Evolutionary conservation across 495 filamentous ascomycete species (phyloP).

Genomic region (Lichina pygmaea): DNA sequence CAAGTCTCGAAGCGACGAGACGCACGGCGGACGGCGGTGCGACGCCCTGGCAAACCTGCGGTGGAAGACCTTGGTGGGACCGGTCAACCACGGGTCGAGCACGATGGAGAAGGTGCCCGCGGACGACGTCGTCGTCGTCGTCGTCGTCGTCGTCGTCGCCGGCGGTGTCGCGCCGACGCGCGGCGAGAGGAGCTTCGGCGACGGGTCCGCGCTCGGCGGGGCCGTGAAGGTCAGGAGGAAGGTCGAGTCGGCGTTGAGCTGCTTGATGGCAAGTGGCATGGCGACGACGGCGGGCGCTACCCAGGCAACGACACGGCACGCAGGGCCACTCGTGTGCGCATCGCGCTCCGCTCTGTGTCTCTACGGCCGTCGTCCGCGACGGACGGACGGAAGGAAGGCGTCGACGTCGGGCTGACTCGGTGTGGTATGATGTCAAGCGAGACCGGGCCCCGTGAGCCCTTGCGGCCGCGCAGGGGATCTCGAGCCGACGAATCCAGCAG

Average conservation of each 20-base stretch:
- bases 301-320: too few species aligned
- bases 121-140: neutral
- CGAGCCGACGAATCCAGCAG: too few species aligned
- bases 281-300: neutral
- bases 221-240: slow-evolving; percentile 35
- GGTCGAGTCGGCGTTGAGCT: slow-evolving; percentile 42
- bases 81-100: slow-evolving; percentile 45
- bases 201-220: slow-evolving; percentile 9
- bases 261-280: slow-evolving; percentile 39
- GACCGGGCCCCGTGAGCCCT: too few species aligned
- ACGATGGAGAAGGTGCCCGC: slow-evolving; percentile 33
- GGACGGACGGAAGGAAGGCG: too few species aligned
- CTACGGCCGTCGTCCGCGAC: too few species aligned
- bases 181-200: neutral
- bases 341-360: too few species aligned
- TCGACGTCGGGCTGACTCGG: too few species aligned
- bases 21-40: slow-evolving; percentile 24
- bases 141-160: neutral
- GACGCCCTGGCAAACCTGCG: slow-evolving; percentile 30
- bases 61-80: slow-evolving; percentile 29
- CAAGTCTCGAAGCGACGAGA: slow-evolving; percentile 31
- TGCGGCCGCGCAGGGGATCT: too few species aligned
- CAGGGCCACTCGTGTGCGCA: too few species aligned
- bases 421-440: too few species aligned
- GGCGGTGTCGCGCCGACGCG: slow-evolving; percentile 7